A percentile compares a stretch with the other conserved stretches of the same genome.
phyloP scores from a whole-genome alignment of 2,329 filamentous ascomycete genomes.

The Elsinoe ampelina region DNA sequence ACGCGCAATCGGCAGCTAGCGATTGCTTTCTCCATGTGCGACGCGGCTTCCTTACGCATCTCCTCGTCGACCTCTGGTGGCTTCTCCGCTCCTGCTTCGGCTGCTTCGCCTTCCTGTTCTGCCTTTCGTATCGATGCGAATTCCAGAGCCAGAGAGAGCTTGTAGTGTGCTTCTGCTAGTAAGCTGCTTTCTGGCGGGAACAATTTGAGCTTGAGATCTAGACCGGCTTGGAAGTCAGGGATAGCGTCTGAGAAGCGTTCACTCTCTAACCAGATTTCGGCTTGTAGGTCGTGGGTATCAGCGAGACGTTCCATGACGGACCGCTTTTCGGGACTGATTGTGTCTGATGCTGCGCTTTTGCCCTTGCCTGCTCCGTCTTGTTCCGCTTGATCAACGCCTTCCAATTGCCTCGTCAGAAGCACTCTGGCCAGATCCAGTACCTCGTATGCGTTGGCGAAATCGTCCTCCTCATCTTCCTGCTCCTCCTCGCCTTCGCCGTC shows the following conservation, averaged over 20 bases:
- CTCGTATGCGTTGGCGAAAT: constrained; percentile 56
- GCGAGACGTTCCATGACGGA: constrained; percentile 77
- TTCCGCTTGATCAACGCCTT: constrained; percentile 33
- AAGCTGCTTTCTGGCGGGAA: constrained; percentile 73
- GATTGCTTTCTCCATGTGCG: constrained; percentile 65
- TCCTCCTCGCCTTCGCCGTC: constrained; percentile 38
- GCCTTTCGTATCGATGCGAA: constrained; percentile 72
- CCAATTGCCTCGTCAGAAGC: constrained; percentile 48
- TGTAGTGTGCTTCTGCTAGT: constrained; percentile 91
- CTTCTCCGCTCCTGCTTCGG: constrained; percentile 31
- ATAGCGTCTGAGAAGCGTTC: constrained; percentile 88
- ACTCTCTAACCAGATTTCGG: constrained; percentile 94
- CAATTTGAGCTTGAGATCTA: constrained; percentile 69
- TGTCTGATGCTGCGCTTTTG: constrained; percentile 28
- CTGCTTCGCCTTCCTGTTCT: constrained; percentile 40
- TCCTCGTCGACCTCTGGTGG: constrained; percentile 52
- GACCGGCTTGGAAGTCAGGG: constrained; percentile 65
- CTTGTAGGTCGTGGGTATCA: constrained; percentile 87
- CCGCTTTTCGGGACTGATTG: constrained; percentile 32
- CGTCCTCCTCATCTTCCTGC: constrained; percentile 47
- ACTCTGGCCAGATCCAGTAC: constrained; percentile 54
- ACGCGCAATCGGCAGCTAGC: constrained; percentile 62
- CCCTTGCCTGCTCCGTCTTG: constrained; percentile 41
- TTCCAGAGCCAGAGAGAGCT: constrained; percentile 87
- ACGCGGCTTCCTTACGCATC: constrained; percentile 60